phyloP scores from a whole-genome alignment of 805 yeast genomes.

The Barnettozyma botsteinii region DNA sequence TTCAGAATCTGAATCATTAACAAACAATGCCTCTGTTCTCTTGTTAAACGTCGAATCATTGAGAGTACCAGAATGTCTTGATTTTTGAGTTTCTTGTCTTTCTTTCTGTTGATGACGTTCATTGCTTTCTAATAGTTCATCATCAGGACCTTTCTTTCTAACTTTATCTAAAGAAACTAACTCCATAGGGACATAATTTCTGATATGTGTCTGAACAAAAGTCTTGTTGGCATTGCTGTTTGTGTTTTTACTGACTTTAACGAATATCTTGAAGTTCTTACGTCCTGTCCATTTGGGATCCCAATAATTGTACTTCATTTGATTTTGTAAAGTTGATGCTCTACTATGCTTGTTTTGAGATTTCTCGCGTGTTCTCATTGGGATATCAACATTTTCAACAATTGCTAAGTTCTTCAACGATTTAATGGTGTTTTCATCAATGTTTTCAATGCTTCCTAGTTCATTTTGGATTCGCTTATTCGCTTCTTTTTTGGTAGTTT shows the following conservation, averaged over 20 bases:
- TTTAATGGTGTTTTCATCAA: conserved; percentile 24
- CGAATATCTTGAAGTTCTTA: conserved; percentile 37
- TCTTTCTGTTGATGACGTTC: conserved; percentile 3
- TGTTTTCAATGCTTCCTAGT: conserved; percentile 10
- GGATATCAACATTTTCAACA: conserved; percentile 26
- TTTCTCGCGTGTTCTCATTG: conserved; percentile 1
- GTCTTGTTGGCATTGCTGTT: conserved; percentile 19
- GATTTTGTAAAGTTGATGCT: conserved; percentile 7
- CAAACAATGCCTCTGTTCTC: conserved; percentile 13
- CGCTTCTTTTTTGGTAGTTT: conserved; percentile 18
- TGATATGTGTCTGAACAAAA: conserved; percentile 23
- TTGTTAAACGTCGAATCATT: not conserved
- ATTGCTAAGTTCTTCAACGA: conserved; percentile 30
- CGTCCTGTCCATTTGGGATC: conserved; percentile 26
- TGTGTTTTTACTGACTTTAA: conserved; percentile 23
- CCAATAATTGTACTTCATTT: conserved; percentile 6
- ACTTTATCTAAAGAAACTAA: conserved; percentile 1
- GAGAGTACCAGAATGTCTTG: not conserved
- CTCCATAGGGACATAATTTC: conserved; percentile 7
- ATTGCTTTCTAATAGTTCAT: conserved; percentile 4
- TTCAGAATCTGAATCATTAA: conserved; percentile 12
- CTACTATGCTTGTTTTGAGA: too few relatives aligned
- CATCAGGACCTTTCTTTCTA: conserved; percentile 1
- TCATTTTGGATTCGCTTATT: conserved; percentile 18
- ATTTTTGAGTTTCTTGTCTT: not conserved